phyloP scores from a whole-genome alignment of 1,139 yeast species.

The Suhomyces bolitotheri region DNA sequence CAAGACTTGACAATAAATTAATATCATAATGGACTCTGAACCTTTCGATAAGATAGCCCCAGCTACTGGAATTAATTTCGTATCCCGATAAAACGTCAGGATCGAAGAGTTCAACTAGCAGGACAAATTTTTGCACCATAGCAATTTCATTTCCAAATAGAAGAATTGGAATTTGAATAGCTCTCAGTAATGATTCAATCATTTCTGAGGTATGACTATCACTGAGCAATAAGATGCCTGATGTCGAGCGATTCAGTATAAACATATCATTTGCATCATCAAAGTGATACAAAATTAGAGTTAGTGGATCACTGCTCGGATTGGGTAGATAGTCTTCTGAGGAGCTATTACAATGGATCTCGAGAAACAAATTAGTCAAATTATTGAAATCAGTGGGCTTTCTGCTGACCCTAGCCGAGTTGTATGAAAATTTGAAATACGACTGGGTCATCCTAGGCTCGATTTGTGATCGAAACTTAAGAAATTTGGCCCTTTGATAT shows the following conservation, averaged over 20 bases:
- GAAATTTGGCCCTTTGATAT: constrained; percentile 13
- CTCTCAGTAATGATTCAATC: constrained; percentile 9
- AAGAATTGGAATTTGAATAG: constrained; percentile 19
- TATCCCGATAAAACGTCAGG: constrained; percentile 89
- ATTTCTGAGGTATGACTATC: neutral
- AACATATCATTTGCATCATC: constrained; percentile 46
- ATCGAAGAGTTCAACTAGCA: constrained; percentile 62
- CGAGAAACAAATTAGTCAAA: constrained; percentile 61
- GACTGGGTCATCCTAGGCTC: constrained; percentile 46
- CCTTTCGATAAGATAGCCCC: constrained; percentile 88
- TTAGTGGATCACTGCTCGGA: constrained; percentile 60
- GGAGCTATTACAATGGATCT: constrained; percentile 62
- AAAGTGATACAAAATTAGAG: constrained; percentile 62
- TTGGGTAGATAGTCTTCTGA: constrained; percentile 55
- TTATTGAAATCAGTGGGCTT: constrained; percentile 48
- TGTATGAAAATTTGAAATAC: constrained; percentile 35
- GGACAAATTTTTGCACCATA: constrained; percentile 55
- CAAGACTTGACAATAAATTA: constrained; percentile 48
- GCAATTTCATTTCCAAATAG: constrained; percentile 52
- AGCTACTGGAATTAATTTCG: constrained; percentile 76
- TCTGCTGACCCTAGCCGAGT: constrained; percentile 33
- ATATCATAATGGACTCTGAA: constrained; percentile 45
- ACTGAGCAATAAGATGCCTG: constrained; percentile 34
- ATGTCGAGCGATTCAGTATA: constrained; percentile 13
- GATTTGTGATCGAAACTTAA: constrained; percentile 48